A percentile compares a stretch with the other conserved stretches of the same genome.
phyloP scores from a whole-genome alignment of 2,329 filamentous ascomycete genomes.

The Pseudogymnoascus sp. region DNA sequence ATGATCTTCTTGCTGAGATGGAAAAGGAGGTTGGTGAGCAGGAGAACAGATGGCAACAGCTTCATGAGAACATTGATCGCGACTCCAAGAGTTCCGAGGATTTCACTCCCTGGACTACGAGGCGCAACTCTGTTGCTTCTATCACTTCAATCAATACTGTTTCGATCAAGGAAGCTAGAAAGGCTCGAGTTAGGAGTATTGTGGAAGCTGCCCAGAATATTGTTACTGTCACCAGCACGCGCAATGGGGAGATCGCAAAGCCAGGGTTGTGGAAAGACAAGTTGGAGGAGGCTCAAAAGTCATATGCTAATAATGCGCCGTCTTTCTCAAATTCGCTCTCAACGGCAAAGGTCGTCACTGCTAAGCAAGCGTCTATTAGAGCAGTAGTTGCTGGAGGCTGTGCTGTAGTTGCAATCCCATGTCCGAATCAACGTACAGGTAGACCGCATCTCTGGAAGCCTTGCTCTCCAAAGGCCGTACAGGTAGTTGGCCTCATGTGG shows the following conservation, averaged over 20 bases:
- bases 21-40: constrained; percentile 58
- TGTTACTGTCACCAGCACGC: background rate
- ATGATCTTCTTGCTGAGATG: constrained; percentile 47
- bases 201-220: background rate
- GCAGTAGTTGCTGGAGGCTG: constrained; percentile 2
- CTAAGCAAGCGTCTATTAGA: constrained; percentile 1
- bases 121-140: background rate
- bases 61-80: constrained; percentile 46
- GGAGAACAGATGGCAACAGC: constrained; percentile 53
- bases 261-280: background rate
- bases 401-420: background rate
- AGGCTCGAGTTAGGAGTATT: background rate
- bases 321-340: background rate
- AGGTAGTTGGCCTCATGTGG: constrained; percentile 25
- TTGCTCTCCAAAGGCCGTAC: background rate
- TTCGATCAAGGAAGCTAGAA: background rate
- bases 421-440: background rate
- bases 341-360: background rate
- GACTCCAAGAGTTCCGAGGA: constrained; percentile 20
- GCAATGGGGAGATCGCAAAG: background rate
- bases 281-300: constrained; percentile 1
- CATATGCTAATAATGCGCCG: background rate
- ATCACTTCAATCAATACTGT: background rate
- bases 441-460: background rate
- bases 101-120: constrained; percentile 2